Conservation (phyloP, 768 basidiomycete genomes). For the Calocybe cyanea region DNA sequence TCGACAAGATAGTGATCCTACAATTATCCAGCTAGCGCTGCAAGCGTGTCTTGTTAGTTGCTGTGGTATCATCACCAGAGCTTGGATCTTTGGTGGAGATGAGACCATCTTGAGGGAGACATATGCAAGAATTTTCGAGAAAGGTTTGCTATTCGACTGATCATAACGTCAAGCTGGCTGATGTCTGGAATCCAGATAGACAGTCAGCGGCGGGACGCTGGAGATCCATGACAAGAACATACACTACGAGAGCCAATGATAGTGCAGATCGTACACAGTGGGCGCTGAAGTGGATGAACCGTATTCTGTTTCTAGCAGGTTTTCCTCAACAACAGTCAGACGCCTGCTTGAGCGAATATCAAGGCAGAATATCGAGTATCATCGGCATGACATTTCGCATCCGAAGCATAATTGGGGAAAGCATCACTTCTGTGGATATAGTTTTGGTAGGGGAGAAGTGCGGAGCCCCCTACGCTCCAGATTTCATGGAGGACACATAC, state of each 20-base stretch:
- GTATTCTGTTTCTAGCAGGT: conserved; percentile 4
- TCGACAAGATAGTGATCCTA: conserved; percentile 8
- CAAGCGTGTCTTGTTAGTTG: conserved; percentile 15
- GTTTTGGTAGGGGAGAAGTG: background rate
- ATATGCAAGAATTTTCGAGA: conserved; percentile 8
- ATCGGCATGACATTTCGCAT: conserved; percentile 10
- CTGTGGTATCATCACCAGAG: conserved; percentile 6
- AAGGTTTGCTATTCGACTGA: conserved; percentile 4
- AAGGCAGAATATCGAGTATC: conserved; percentile 8
- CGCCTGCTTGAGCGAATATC: background rate
- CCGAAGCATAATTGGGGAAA: conserved; percentile 11
- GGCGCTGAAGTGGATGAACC: background rate
- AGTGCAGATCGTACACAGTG: background rate
- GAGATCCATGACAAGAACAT: conserved; percentile 14
- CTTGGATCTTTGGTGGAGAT: conserved; percentile 12
- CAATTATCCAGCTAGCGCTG: conserved; percentile 16
- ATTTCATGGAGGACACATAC: conserved; percentile 16
- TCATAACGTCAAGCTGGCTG: background rate
- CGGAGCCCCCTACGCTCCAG: conserved; percentile 6
- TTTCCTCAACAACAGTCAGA: background rate
- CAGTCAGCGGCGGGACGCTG: conserved; percentile 16
- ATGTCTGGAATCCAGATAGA: conserved; percentile 9
- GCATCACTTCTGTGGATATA: conserved; percentile 14
- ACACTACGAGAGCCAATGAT: background rate
- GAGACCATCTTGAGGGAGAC: conserved; percentile 3